Conservation (phyloP, 2,329 filamentous ascomycete genomes). For the Metarhizium robertsii region DNA sequence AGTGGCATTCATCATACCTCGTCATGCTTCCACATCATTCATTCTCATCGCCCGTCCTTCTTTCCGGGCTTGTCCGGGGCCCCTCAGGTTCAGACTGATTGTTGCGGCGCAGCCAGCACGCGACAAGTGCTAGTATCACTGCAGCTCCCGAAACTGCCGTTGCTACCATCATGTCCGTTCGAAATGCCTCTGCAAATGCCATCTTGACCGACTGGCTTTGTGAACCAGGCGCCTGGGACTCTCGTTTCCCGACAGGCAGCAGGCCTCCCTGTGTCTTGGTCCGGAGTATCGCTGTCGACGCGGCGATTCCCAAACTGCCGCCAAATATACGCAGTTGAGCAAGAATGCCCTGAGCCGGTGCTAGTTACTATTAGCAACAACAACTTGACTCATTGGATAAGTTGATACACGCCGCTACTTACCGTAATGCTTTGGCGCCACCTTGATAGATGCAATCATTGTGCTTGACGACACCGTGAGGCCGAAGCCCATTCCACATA, state of each 20-base stretch:
- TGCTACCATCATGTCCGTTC: constrained; percentile 36
- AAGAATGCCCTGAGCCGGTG: constrained; percentile 42
- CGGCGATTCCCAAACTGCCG: constrained; percentile 44
- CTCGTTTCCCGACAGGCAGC: constrained; percentile 3
- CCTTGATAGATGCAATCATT: constrained; percentile 32
- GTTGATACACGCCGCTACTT: constrained; percentile 7
- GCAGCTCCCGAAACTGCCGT: constrained; percentile 30
- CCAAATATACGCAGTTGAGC: constrained; percentile 42
- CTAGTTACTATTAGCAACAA: constrained; percentile 20
- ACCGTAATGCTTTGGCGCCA: constrained; percentile 37
- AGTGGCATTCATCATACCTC: too few species aligned
- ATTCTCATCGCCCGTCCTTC: background rate
- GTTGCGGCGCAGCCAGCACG: background rate
- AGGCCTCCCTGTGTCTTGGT: constrained; percentile 13
- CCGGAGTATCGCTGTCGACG: constrained; percentile 37
- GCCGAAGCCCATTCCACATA: constrained; percentile 45
- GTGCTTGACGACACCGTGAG: constrained; percentile 37
- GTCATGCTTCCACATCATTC: background rate
- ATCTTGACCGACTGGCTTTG: constrained; percentile 20
- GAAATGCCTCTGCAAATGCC: constrained; percentile 36
- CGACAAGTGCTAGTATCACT: constrained; percentile 26
- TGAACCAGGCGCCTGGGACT: constrained; percentile 18
- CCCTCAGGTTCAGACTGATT: background rate
- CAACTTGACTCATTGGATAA: background rate
- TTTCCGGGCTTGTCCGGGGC: background rate